Evolutionary conservation across 345 rosid genomes (phyloP).

Genomic region (Conringia planisiliqua): DNA sequence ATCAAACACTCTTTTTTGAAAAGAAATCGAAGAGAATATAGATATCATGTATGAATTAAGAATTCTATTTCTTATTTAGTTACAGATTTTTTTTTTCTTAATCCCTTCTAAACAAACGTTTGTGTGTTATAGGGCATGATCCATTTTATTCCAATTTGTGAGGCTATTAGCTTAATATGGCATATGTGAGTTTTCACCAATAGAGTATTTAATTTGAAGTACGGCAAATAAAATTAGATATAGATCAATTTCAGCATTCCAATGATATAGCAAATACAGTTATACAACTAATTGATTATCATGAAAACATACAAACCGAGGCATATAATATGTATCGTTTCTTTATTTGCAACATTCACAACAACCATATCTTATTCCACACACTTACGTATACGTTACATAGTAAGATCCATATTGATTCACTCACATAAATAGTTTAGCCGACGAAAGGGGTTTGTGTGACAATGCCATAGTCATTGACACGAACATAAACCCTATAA

Average conservation of each 20-base stretch:
- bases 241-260: background rate
- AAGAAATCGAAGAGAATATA: too few relatives aligned
- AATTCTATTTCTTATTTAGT: too few relatives aligned
- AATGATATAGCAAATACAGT: background rate
- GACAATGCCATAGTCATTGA: slow-evolving; percentile 39
- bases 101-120: too few relatives aligned
- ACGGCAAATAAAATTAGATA: background rate
- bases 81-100: too few relatives aligned
- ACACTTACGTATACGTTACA: background rate
- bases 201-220: too few relatives aligned
- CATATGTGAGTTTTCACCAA: too few relatives aligned
- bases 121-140: too few relatives aligned
- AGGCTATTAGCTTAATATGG: too few relatives aligned
- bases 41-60: too few relatives aligned
- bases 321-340: background rate
- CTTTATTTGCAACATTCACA: slow-evolving; percentile 1
- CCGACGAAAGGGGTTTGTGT: slow-evolving; percentile 35
- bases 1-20: too few relatives aligned
- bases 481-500: slow-evolving; percentile 41
- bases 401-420: slow-evolving; percentile 1
- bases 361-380: background rate
- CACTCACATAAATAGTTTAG: background rate
- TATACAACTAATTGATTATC: background rate
- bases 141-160: too few relatives aligned
- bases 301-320: background rate